Evolutionary conservation across 805 yeast species (phyloP).

Genomic region (Kuraishia borneana): DNA sequence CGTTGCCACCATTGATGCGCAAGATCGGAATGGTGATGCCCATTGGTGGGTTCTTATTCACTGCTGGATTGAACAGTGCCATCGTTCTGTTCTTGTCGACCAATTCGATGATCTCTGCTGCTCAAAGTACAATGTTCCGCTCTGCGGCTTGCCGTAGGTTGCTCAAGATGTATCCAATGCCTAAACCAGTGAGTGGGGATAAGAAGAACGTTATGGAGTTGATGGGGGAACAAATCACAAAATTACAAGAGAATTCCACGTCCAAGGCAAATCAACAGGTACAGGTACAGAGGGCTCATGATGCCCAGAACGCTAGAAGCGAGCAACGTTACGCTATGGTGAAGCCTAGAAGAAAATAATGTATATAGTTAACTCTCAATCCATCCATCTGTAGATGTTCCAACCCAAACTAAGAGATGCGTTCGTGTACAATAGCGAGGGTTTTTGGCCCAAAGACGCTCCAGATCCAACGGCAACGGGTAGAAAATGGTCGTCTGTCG

Average conservation of each 20-base stretch:
- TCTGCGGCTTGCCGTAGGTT: conserved; percentile 43
- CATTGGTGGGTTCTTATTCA: background rate
- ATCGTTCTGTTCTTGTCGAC: conserved; percentile 69
- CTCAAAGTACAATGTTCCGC: conserved; percentile 62
- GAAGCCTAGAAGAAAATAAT: background rate
- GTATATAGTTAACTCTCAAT: conserved; percentile 1
- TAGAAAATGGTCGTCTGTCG: conserved; percentile 65
- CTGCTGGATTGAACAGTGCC: background rate
- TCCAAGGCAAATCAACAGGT: conserved; percentile 14
- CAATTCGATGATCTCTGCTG: conserved; percentile 63
- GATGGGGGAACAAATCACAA: conserved; percentile 18
- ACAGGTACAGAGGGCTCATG: conserved; percentile 17
- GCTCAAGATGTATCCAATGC: conserved; percentile 45
- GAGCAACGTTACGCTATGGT: conserved; percentile 4
- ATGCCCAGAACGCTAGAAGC: conserved; percentile 14
- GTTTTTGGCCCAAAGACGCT: conserved; percentile 30
- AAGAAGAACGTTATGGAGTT: conserved; percentile 17
- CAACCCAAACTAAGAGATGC: conserved; percentile 46
- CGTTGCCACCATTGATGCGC: conserved; percentile 27
- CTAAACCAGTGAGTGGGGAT: conserved; percentile 11
- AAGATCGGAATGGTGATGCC: conserved; percentile 24
- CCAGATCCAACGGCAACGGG: conserved; percentile 57
- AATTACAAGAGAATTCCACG: conserved; percentile 16
- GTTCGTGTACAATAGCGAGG: conserved; percentile 33
- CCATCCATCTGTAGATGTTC: conserved; percentile 47